Percentiles rank a stretch among this genome's conserved stretches.
phyloP scores from a whole-genome alignment of 2,329 filamentous ascomycete species.

The Aspergillus sp. region DNA sequence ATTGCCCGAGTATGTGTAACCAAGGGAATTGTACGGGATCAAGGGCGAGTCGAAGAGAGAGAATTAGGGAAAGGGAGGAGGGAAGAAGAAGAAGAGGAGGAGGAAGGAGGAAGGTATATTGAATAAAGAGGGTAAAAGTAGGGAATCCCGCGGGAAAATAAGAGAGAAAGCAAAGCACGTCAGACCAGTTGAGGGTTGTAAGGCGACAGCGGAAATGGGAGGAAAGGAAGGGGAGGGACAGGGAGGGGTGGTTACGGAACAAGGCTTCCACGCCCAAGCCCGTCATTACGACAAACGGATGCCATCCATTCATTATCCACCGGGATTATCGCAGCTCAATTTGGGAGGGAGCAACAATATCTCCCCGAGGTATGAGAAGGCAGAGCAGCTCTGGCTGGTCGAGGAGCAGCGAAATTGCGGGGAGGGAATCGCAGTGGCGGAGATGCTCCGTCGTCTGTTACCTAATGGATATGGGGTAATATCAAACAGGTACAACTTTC shows the following conservation, averaged over 20 bases:
- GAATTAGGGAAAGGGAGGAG: background rate
- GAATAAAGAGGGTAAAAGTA: background rate
- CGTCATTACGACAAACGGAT: background rate
- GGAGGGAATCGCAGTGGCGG: conserved; percentile 6
- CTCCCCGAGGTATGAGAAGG: background rate
- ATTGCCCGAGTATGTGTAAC: background rate
- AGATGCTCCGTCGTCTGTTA: conserved; percentile 17
- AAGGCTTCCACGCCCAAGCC: background rate
- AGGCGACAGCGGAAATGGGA: background rate
- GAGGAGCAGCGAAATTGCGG: conserved; percentile 1
- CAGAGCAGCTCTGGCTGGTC: background rate
- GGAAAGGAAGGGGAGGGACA: background rate
- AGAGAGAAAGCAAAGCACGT: background rate
- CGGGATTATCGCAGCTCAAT: background rate
- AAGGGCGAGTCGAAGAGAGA: background rate
- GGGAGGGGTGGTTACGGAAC: background rate
- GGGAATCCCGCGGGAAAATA: conserved; percentile 5
- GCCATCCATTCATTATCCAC: background rate
- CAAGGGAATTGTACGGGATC: background rate
- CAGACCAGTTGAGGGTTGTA: background rate
- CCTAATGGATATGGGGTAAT: conserved; percentile 30
- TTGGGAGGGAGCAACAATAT: background rate
- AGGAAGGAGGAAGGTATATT: background rate
- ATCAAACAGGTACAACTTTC: background rate
- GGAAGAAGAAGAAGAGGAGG: background rate